Evolutionary conservation across 805 yeast genomes (phyloP), one percentile per base, ranked within the genome.

Genomic region (Candida krabiensis): DNA sequence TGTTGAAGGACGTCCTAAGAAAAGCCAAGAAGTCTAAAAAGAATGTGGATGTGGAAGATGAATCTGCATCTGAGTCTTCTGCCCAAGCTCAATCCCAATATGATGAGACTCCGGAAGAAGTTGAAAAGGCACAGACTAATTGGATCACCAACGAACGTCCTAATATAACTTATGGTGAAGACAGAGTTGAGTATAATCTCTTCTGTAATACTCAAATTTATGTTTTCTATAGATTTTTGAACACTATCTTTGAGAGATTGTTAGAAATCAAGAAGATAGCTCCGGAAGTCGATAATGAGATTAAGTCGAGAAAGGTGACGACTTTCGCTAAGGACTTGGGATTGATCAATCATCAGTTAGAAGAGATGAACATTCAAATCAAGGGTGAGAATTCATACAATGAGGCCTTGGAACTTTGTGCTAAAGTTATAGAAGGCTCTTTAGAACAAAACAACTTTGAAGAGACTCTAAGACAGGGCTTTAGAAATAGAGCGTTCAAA

Each of bases 371-470:
- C 2, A 73, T 89, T 37, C 77, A 77, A 45, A 83, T 90, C 52
- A 69, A 68, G 24, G 87, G 86, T 13, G 72, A 71, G 18, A 79
- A 81, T 53, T 80, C 87, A 25, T 93, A 93, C 61, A 67, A 71
- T 24, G 96, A 91, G 61, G 75, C 88, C n/a, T 67, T 93, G 41
- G 70, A 68, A 3, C 70, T 93, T 39, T 78, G 95, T 41, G 87
- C 79, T 48, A 77, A 79, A 47, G 69, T 88, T 35, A 83, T 93
- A 47, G 93, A 87, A 49, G 96, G 96, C 19, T 93, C 88, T 25
- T 66, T 93, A 33, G 99, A 93, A 56, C 95, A 87, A 46, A 93
- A 84, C 61, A 82, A 89, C 84, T 95, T 86, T 61, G 99, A 93
- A 67, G 99, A 93, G 63, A 77, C 96, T 13, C 66, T 93, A 42